Evolutionary conservation across 2,329 filamentous ascomycete species (phyloP).

Genomic region (Ciborinia camelliae): DNA sequence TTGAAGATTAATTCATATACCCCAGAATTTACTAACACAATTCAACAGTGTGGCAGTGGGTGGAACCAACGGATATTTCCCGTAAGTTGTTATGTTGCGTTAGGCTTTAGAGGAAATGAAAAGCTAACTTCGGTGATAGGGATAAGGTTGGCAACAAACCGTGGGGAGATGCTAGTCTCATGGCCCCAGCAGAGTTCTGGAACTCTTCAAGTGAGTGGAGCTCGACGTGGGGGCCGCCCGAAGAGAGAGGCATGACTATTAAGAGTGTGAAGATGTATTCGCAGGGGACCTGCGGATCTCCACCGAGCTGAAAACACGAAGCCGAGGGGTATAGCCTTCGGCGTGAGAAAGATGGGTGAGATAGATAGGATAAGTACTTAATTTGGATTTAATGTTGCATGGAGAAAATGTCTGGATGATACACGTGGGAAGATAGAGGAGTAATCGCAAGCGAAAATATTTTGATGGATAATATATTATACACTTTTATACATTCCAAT

Average conservation of each 20-base stretch:
- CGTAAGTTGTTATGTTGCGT: slow-evolving; percentile 31
- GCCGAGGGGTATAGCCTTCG: background rate
- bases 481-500: background rate
- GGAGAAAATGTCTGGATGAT: background rate
- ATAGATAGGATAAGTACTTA: background rate
- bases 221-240: slow-evolving; percentile 43
- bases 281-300: slow-evolving; percentile 18
- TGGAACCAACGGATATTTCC: slow-evolving; percentile 48
- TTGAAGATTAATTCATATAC: background rate
- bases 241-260: slow-evolving; percentile 25
- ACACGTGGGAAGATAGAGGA: background rate
- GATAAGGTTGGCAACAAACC: slow-evolving; percentile 46
- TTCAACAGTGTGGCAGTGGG: slow-evolving; percentile 45
- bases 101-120: background rate
- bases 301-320: slow-evolving; percentile 3
- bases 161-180: slow-evolving; percentile 44
- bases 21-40: background rate
- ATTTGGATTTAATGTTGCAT: slow-evolving; percentile 2
- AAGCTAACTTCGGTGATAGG: slow-evolving; percentile 30
- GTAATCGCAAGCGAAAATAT: background rate
- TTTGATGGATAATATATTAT: background rate
- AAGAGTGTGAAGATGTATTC: slow-evolving; percentile 28
- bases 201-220: slow-evolving; percentile 43
- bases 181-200: slow-evolving; percentile 45
- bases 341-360: background rate